phyloP scores from a whole-genome alignment of 2,329 filamentous ascomycete genomes.

The Alternaria panax region DNA sequence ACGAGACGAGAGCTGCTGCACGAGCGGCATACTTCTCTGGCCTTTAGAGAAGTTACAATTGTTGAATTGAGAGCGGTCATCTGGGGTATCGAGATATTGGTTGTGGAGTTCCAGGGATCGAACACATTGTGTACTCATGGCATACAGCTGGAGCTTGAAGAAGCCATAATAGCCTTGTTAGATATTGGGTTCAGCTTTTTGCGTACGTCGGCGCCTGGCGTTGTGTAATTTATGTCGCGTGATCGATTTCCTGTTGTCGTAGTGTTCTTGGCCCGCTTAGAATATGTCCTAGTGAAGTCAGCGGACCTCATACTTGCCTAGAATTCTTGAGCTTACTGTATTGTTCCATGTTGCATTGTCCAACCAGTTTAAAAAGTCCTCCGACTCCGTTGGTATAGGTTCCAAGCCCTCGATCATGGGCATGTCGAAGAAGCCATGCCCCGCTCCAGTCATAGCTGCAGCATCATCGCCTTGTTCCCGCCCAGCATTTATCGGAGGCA shows the following conservation, averaged over 20 bases:
- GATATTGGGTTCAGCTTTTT: not conserved
- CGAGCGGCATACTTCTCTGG: slow-evolving; percentile 19
- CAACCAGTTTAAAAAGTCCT: slow-evolving; percentile 48
- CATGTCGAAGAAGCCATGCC: slow-evolving; percentile 44
- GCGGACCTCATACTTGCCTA: not conserved
- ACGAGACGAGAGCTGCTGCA: slow-evolving; percentile 16
- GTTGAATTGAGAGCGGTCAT: not conserved
- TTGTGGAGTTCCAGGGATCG: not conserved
- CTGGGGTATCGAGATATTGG: not conserved
- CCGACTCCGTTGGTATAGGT: slow-evolving; percentile 46
- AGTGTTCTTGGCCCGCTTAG: not conserved
- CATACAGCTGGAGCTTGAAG: not conserved
- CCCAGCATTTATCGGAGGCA: slow-evolving; percentile 32
- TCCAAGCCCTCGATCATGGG: slow-evolving; percentile 47
- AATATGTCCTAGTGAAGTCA: slow-evolving; percentile 22
- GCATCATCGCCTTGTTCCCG: slow-evolving; percentile 20
- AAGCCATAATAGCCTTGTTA: not conserved
- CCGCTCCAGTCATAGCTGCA: slow-evolving; percentile 19
- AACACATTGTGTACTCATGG: not conserved
- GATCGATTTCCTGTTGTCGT: not conserved
- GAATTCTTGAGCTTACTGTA: slow-evolving; percentile 24
- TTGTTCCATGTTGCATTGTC: slow-evolving; percentile 50
- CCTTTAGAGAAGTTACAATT: not conserved
- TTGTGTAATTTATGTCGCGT: not conserved
- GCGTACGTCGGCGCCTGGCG: not conserved